A percentile compares a stretch with the other conserved stretches of the same genome.
Conservation (phyloP, 768 basidiomycete species). For the Tephrocybe rancida region DNA sequence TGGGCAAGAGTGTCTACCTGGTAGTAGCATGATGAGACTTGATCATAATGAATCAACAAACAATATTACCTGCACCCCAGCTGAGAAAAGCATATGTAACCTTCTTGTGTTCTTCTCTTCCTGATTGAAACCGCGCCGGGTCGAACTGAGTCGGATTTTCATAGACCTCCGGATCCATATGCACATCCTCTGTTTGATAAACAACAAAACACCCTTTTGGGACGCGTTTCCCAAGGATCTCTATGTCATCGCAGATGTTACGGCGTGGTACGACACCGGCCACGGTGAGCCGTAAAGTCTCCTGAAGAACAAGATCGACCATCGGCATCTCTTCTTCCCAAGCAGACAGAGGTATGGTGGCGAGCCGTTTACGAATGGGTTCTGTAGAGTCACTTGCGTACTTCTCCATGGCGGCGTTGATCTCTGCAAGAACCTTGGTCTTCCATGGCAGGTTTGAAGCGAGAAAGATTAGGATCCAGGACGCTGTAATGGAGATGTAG, state of each 20-base stretch:
- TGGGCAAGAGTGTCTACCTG: conserved; percentile 33
- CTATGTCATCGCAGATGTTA: conserved; percentile 30
- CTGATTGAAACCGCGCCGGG: conserved; percentile 30
- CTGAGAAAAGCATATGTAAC: conserved; percentile 33
- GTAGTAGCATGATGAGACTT: too few species aligned
- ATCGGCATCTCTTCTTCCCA: conserved; percentile 42
- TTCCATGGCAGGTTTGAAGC: conserved; percentile 34
- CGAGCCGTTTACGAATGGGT: conserved; percentile 33
- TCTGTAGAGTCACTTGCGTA: conserved; percentile 25
- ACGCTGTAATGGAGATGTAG: too few species aligned
- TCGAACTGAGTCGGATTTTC: conserved; percentile 34
- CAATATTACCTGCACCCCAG: conserved; percentile 37
- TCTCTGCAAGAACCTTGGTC: conserved; percentile 26
- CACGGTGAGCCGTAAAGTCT: conserved; percentile 35
- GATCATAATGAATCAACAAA: too few species aligned
- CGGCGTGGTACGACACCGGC: conserved; percentile 32
- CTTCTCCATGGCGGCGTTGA: conserved; percentile 26
- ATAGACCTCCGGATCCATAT: conserved; percentile 38
- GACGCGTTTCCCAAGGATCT: conserved; percentile 24
- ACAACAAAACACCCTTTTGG: conserved; percentile 34
- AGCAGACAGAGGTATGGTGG: conserved; percentile 31
- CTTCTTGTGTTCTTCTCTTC: conserved; percentile 36
- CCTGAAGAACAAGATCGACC: conserved; percentile 34
- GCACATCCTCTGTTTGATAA: conserved; percentile 31
- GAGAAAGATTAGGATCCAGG: conserved; percentile 23